Evolutionary conservation across 192 early-diverging fungal genomes (phyloP), one percentile per base, ranked within the genome.

Genomic region (Backusella tuberculispora): DNA sequence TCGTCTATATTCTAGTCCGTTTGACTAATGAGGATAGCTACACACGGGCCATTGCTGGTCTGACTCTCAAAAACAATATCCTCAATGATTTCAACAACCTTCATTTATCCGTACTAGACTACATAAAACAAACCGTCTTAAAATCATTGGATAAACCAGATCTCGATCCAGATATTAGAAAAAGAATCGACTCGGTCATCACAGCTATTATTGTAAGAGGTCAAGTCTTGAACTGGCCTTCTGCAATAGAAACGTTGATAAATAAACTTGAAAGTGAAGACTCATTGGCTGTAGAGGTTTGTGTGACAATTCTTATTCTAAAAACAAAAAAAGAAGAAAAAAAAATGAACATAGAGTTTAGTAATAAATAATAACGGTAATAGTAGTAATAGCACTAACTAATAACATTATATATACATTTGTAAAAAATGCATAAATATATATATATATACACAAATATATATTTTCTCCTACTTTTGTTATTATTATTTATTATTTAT

Each of bases 21-120:
- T 84, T 95, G 81, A 83, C 87, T 50, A 85, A 90, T 47, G 86
- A 92, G 77, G 78, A 87, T 69, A 80, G 85, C 38, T 79, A 90
- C 15, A 88, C 90, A 47, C 92, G 98, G 50, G 86, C 90, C 6
- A 90, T 95, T 38, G 98, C 97, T 12, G 97, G 97, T 19, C 85
- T 95, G 75, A 85, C 90, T 74, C 85, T 92, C 77, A 92, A 96
- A 84, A 93, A 92, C 85, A 90, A 88, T 63, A 85, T 97, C 60
- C 85, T 87, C 48, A 78, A 82, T 76, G 81, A 83, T 78, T 84
- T 86, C 78, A 64, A 50, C 40, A 83, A 67, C 42, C 87, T 91
- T 44, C 85, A 81, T 63, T 81, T 87, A 29, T 69, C 84, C 24
- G 89, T 92, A 21, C 14, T 76, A 19, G 69, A 66, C 1, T 38